These are phyloP conservation scores for Smallanthus sonchifolius DNA, from an alignment of 129 eudicot genomes.

Conservation along the genomic window DNA sequence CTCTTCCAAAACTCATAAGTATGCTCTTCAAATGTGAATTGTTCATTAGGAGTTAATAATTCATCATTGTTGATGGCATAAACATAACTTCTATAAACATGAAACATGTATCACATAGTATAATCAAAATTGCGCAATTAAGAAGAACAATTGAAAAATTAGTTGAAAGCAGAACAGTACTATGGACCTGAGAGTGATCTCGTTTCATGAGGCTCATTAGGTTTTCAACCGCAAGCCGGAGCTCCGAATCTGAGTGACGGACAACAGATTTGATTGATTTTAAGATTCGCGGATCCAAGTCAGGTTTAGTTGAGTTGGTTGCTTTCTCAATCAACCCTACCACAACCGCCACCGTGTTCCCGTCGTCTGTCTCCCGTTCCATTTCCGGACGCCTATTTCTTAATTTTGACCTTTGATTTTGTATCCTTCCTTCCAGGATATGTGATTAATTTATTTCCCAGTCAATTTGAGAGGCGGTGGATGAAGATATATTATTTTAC, in stretches of 20 bases:
- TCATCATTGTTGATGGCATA: not conserved
- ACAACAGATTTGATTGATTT: slow-evolving; percentile 85
- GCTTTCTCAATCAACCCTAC: slow-evolving; percentile 70
- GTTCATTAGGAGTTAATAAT: not conserved
- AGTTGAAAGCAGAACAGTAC: too few relatives aligned
- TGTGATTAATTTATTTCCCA: slow-evolving; percentile 15
- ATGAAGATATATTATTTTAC: not conserved
- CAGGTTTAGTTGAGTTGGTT: slow-evolving; percentile 66
- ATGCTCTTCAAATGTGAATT: not conserved
- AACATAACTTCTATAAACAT: not conserved
- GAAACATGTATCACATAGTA: not conserved
- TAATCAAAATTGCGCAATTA: not conserved
- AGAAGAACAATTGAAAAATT: not conserved
- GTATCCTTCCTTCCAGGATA: not conserved
- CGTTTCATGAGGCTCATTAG: slow-evolving; percentile 79
- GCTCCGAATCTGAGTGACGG: slow-evolving; percentile 77
- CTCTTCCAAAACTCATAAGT: not conserved
- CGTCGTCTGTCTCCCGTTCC: slow-evolving; percentile 35
- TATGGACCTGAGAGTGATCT: slow-evolving; percentile 85
- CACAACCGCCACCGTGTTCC: slow-evolving; percentile 42
- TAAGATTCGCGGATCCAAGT: slow-evolving; percentile 81
- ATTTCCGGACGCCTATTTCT: slow-evolving; percentile 22
- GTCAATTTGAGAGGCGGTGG: slow-evolving; percentile 33
- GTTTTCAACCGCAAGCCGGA: slow-evolving; percentile 76
- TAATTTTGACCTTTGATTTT: slow-evolving; percentile 11